These are phyloP conservation scores for Trichoderma atrobrunneum DNA, from an alignment of 2,329 filamentous ascomycete species.

Conservation along the genomic window DNA sequence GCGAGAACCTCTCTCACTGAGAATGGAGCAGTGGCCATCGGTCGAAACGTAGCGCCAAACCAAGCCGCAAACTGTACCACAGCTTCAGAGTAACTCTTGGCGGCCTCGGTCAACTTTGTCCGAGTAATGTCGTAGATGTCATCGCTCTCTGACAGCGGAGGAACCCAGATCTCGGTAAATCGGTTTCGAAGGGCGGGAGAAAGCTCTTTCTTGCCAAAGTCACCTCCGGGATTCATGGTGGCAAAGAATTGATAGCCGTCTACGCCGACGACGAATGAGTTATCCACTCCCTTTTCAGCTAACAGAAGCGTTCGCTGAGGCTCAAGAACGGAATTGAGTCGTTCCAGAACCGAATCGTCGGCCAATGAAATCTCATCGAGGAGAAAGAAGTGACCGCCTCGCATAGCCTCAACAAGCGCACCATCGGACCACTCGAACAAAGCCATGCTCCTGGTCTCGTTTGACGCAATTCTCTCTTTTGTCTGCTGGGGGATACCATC, in stretches of 20 bases:
- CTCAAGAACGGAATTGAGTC: slow-evolving; percentile 94
- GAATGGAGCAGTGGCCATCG: slow-evolving; percentile 70
- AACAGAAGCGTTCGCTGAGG: slow-evolving; percentile 80
- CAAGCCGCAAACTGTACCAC: slow-evolving; percentile 89
- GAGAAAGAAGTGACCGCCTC: slow-evolving; percentile 81
- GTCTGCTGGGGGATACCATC: slow-evolving; percentile 50
- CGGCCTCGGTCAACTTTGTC: slow-evolving; percentile 63
- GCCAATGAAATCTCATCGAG: slow-evolving; percentile 97
- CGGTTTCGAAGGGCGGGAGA: slow-evolving; percentile 93
- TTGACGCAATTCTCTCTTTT: slow-evolving; percentile 44
- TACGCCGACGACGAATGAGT: slow-evolving; percentile 73
- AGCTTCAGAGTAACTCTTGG: slow-evolving; percentile 57
- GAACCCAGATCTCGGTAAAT: slow-evolving; percentile 99
- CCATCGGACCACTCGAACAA: slow-evolving; percentile 97
- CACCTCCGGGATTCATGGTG: slow-evolving; percentile 98
- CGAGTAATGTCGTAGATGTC: slow-evolving; percentile 86
- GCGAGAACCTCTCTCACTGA: slow-evolving; percentile 90
- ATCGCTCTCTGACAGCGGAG: slow-evolving; percentile 75
- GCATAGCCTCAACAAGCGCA: slow-evolving; percentile 91
- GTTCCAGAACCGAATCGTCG: slow-evolving; percentile 93
- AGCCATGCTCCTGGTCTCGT: slow-evolving; percentile 67
- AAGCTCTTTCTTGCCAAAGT: slow-evolving; percentile 96
- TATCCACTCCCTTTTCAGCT: slow-evolving; percentile 86
- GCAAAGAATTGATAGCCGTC: slow-evolving; percentile 92
- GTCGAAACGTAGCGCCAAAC: slow-evolving; percentile 82